These are phyloP conservation scores for Actinidia polygama DNA, from an alignment of 179 eudicot species.

Conservation along the genomic window DNA sequence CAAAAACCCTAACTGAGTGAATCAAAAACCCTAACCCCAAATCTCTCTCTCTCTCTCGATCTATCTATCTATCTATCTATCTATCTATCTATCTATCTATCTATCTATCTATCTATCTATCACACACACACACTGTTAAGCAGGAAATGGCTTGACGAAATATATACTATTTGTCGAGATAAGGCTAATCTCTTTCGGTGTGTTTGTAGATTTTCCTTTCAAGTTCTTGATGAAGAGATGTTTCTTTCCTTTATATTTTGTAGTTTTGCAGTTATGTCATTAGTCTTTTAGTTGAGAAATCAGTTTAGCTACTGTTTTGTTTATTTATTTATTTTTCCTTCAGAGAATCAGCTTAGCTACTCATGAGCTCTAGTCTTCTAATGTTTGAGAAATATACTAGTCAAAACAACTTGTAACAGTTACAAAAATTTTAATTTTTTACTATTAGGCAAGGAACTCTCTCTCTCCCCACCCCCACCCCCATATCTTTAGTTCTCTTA, in stretches of 20 bases:
- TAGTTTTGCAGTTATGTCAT: not conserved
- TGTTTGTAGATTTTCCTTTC: not conserved
- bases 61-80: too few species aligned
- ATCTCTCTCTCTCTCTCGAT: too few species aligned
- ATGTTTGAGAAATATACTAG: constrained; percentile 1
- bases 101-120: too few species aligned
- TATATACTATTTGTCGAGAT: not conserved
- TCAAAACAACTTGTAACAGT: not conserved
- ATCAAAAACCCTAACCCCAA: too few species aligned
- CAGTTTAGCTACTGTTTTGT: not conserved
- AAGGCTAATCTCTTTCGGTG: not conserved
- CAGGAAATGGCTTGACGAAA: not conserved
- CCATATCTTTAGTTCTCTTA: not conserved
- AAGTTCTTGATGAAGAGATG: not conserved
- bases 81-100: too few species aligned
- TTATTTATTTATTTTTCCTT: too few species aligned
- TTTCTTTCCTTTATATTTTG: not conserved
- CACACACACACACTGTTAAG: too few species aligned
- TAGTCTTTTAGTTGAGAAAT: not conserved
- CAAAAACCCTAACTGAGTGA: too few species aligned
- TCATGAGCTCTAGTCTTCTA: not conserved
- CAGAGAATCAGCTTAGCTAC: not conserved
- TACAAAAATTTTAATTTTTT: not conserved
- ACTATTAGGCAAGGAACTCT: not conserved
- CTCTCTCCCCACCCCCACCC: not conserved